These are phyloP conservation scores for Trichoderma erinaceum DNA, from an alignment of 495 filamentous ascomycete genomes.

Conservation along the genomic window DNA sequence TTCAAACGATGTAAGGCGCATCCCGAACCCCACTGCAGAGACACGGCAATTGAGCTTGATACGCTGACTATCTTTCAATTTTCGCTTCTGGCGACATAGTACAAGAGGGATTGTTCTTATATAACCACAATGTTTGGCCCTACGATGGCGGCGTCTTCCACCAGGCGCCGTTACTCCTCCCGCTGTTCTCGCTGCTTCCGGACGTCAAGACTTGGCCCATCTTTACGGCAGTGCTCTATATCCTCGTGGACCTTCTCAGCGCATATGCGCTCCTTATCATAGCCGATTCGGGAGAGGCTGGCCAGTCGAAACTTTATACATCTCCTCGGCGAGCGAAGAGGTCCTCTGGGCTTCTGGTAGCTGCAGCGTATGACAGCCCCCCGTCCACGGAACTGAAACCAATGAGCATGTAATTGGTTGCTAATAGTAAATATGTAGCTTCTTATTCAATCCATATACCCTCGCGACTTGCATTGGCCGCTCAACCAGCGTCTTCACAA, in stretches of 20 bases:
- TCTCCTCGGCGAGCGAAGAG: slow-evolving; percentile 70
- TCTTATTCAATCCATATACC: slow-evolving; percentile 92
- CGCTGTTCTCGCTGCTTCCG: slow-evolving; percentile 83
- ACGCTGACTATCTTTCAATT: background rate
- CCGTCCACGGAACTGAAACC: background rate
- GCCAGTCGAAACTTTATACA: slow-evolving; percentile 62
- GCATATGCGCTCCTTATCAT: slow-evolving; percentile 78
- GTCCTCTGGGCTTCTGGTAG: slow-evolving; percentile 72
- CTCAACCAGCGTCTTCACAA: slow-evolving; percentile 85
- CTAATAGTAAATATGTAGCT: slow-evolving; percentile 41
- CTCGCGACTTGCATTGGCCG: slow-evolving; percentile 89
- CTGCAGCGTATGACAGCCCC: slow-evolving; percentile 58
- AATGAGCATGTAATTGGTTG: slow-evolving; percentile 4
- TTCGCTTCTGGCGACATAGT: slow-evolving; percentile 46
- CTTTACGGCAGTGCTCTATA: slow-evolving; percentile 73
- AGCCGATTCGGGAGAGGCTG: slow-evolving; percentile 73
- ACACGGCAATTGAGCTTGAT: background rate
- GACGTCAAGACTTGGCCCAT: slow-evolving; percentile 56
- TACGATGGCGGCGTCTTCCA: slow-evolving; percentile 98
- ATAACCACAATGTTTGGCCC: slow-evolving; percentile 91
- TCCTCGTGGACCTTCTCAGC: slow-evolving; percentile 72
- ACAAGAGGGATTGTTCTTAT: slow-evolving; percentile 93
- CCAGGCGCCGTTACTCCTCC: slow-evolving; percentile 89
- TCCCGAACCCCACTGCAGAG: background rate
- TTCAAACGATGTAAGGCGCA: slow-evolving; percentile 83